These are phyloP conservation scores for Vitis hybrid DNA, from an alignment of 177 flowering plant genomes.

Conservation along the genomic window DNA sequence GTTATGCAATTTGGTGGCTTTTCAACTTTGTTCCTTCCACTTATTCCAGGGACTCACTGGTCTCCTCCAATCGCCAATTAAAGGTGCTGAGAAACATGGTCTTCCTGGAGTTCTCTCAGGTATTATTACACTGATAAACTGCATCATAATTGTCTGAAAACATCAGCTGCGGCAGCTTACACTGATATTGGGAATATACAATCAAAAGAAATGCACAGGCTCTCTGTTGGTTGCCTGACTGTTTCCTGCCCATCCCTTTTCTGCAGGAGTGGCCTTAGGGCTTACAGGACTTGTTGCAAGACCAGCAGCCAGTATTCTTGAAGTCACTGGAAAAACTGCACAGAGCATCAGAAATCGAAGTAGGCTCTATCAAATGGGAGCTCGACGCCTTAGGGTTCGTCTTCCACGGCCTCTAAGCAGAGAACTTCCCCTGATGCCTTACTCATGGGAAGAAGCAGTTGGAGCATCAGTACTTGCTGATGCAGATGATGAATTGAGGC, in stretches of 20 bases:
- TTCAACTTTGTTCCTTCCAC: not conserved
- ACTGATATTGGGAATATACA: not conserved
- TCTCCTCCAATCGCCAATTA: constrained; percentile 86
- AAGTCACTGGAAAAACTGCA: constrained; percentile 95
- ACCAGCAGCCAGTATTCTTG: constrained; percentile 97
- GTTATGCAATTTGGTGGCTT: not conserved
- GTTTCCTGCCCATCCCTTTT: constrained; percentile 8
- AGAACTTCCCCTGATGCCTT: constrained; percentile 69
- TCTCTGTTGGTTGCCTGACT: not conserved
- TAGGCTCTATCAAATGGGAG: constrained; percentile 45
- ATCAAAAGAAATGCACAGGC: not conserved
- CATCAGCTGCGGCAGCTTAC: not conserved
- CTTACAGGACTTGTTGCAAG: constrained; percentile 89
- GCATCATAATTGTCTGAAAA: not conserved
- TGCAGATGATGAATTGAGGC: constrained; percentile 44
- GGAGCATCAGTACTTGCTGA: constrained; percentile 65
- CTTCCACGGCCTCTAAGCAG: constrained; percentile 76
- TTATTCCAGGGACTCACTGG: constrained; percentile 86
- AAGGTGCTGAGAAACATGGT: constrained; percentile 96
- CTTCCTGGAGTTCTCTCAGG: constrained; percentile 96
- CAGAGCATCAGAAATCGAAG: constrained; percentile 93
- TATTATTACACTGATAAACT: constrained; percentile 32
- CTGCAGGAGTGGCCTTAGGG: constrained; percentile 84
- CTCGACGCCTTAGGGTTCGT: constrained; percentile 64
- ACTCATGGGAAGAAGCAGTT: constrained; percentile 95